phyloP scores from a whole-genome alignment of 208 protist genomes.

The Histomonas meleagridis region DNA sequence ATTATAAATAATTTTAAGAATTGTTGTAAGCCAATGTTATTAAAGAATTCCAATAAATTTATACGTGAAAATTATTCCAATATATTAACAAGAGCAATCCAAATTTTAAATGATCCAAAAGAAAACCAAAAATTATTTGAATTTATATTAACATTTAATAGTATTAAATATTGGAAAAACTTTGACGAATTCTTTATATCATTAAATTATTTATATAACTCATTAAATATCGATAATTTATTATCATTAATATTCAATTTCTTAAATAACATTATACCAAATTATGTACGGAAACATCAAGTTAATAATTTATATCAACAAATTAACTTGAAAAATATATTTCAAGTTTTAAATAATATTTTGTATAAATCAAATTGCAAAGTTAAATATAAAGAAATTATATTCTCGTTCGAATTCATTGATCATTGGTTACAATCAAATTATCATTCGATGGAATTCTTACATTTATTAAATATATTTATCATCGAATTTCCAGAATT shows the following conservation, averaged over 20 bases:
- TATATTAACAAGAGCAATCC: neutral
- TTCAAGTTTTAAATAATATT: neutral
- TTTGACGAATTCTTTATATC: constrained; percentile 31
- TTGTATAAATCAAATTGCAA: neutral
- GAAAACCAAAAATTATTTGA: neutral
- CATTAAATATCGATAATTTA: neutral
- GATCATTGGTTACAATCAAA: neutral
- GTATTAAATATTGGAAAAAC: neutral
- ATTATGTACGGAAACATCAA: neutral
- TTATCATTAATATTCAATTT: neutral
- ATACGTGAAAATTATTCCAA: neutral
- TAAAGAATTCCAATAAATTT: neutral
- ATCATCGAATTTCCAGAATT: neutral
- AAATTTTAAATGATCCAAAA: neutral
- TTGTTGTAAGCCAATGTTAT: neutral
- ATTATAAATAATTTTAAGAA: too few relatives aligned
- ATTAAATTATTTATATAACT: neutral
- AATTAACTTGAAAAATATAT: neutral
- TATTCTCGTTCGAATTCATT: neutral
- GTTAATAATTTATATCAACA: neutral
- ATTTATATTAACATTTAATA: neutral
- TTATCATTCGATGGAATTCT: neutral
- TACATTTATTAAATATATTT: neutral
- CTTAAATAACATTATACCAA: neutral
- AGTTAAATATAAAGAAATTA: neutral